A percentile compares a stretch with the other conserved stretches of the same genome.
phyloP scores from a whole-genome alignment of 257 asterid genomes.

The Nicotiana benthamiana region DNA sequence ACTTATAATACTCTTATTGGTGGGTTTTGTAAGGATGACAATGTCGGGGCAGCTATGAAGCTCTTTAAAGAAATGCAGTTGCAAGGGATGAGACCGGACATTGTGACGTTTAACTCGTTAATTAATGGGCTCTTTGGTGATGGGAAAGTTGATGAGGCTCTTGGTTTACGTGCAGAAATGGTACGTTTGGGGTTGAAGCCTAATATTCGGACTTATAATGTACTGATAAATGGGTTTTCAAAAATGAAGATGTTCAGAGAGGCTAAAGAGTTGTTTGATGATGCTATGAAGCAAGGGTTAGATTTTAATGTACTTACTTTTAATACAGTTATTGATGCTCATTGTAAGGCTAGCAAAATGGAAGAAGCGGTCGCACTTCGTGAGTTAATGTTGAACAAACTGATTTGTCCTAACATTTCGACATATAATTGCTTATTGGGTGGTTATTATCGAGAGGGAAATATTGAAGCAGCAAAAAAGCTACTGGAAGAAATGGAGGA shows the following conservation, averaged over 20 bases:
- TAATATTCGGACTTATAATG: constrained; percentile 53
- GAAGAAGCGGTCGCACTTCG: constrained; percentile 45
- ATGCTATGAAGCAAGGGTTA: constrained; percentile 38
- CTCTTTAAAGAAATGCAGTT: constrained; percentile 59
- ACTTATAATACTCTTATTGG: constrained; percentile 65
- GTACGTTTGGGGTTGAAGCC: constrained; percentile 50
- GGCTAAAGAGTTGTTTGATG: constrained; percentile 54
- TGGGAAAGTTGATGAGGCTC: constrained; percentile 58
- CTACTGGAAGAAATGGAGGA: constrained; percentile 59
- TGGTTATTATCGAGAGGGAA: constrained; percentile 50
- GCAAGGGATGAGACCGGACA: constrained; percentile 38
- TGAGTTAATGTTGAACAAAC: constrained; percentile 46
- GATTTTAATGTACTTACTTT: constrained; percentile 40
- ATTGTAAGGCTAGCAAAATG: constrained; percentile 54
- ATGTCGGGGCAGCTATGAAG: constrained; percentile 42
- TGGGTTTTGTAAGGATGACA: constrained; percentile 78
- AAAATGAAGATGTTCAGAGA: constrained; percentile 51
- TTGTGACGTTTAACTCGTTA: constrained; percentile 56
- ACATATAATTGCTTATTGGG: constrained; percentile 77
- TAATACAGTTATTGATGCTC: constrained; percentile 63
- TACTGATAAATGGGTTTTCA: constrained; percentile 52
- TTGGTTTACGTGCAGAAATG: constrained; percentile 53
- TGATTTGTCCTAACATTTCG: constrained; percentile 50
- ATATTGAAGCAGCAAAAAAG: constrained; percentile 34
- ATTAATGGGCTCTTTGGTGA: constrained; percentile 52